Conservation (phyloP, 441 rosid species). For the Lepidium campestre region DNA sequence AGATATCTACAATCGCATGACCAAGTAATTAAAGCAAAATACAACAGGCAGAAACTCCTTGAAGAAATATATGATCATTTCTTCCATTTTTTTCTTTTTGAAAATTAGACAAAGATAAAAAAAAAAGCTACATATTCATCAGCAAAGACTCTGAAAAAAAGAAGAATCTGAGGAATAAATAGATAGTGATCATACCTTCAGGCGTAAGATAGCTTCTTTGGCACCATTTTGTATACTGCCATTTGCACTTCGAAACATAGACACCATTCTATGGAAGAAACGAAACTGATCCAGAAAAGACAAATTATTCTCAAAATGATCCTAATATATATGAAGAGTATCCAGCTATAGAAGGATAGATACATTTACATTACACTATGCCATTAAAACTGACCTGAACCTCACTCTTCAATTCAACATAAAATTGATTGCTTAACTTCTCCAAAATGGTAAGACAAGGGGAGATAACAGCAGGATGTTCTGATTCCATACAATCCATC, state of each 20-base stretch:
- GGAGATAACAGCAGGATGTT: constrained; percentile 49
- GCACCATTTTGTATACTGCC: constrained; percentile 68
- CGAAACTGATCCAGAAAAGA: constrained; percentile 44
- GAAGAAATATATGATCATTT: neutral
- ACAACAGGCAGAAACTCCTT: neutral
- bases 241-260: constrained; percentile 48
- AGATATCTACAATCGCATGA: constrained; percentile 53
- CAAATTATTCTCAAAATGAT: neutral
- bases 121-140: neutral
- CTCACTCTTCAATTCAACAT: constrained; percentile 43
- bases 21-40: constrained; percentile 13
- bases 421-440: constrained; percentile 53
- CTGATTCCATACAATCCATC: constrained; percentile 51
- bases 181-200: constrained; percentile 55
- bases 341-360: neutral
- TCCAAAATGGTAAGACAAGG: constrained; percentile 71
- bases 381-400: constrained; percentile 58
- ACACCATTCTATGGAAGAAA: constrained; percentile 61
- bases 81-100: neutral
- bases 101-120: neutral
- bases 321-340: neutral
- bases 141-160: neutral
- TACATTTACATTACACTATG: neutral
- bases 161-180: constrained; percentile 6
- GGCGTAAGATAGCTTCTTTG: constrained; percentile 68